These are phyloP conservation scores for Yamadazyma akitaensis DNA, from an alignment of 805 yeast genomes.

Conservation along the genomic window DNA sequence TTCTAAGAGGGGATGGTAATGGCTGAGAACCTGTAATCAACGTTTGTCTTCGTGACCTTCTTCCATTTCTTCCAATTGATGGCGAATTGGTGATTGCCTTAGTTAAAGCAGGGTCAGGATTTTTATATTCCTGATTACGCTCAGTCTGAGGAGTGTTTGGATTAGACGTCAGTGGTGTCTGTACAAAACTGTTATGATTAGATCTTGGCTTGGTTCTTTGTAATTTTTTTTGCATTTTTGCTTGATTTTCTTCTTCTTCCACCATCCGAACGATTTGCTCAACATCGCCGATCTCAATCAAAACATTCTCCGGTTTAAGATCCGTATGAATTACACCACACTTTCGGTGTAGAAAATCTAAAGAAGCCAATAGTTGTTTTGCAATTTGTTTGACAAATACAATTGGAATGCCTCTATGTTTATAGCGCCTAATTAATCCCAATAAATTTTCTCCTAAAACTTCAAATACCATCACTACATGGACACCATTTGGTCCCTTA, in stretches of 20 bases:
- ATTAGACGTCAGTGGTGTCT: slow-evolving; percentile 10
- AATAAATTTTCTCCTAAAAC: slow-evolving; percentile 91
- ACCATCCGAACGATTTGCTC: slow-evolving; percentile 70
- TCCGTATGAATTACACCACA: slow-evolving; percentile 64
- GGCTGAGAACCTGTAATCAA: slow-evolving; percentile 91
- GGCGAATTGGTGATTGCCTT: slow-evolving; percentile 25
- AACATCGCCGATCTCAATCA: slow-evolving; percentile 80
- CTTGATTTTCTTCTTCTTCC: slow-evolving; percentile 55
- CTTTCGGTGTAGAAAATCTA: slow-evolving; percentile 68
- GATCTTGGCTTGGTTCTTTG: slow-evolving; percentile 35
- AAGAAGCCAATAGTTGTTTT: slow-evolving; percentile 68
- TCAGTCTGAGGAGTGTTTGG: slow-evolving; percentile 15
- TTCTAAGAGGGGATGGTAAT: slow-evolving; percentile 79
- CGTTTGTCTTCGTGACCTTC: slow-evolving; percentile 69
- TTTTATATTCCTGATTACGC: slow-evolving; percentile 4
- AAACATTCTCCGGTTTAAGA: slow-evolving; percentile 53
- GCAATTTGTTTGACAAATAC: slow-evolving; percentile 77
- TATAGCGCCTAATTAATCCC: slow-evolving; percentile 75
- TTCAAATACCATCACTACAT: slow-evolving; percentile 96
- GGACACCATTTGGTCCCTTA: slow-evolving; percentile 86
- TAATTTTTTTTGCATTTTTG: slow-evolving; percentile 39
- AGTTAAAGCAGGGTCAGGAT: slow-evolving; percentile 5
- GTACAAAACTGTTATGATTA: slow-evolving; percentile 9
- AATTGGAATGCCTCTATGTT: slow-evolving; percentile 76
- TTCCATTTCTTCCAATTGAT: slow-evolving; percentile 40